Evolutionary conservation across 257 asterid species (phyloP), one percentile per base, ranked within the genome.

Genomic region (Sherardia arvensis): DNA sequence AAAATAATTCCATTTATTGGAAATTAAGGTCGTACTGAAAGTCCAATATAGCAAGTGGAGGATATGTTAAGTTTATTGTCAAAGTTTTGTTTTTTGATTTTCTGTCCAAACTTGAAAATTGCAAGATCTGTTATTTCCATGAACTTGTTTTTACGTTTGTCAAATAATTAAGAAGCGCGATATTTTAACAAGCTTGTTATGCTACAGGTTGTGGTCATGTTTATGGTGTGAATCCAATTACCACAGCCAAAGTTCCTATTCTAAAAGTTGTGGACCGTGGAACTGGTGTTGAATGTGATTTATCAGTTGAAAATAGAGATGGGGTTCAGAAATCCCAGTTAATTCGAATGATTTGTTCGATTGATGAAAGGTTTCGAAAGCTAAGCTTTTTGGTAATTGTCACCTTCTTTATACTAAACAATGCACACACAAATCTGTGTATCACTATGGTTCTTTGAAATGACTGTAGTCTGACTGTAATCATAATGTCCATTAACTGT

Each of bases 231-330:
- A 80, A 74, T 78, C 93, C 95, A 23, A 72, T 91, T 69, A 84
- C 87, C 32, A 66, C 87, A n/a, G 96, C 98, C 59, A 91, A 77
- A 81, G 98, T 91, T 73, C 98, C 96, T 49, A 79, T 91, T 78
- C 77, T 91, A 60, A 91, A 91, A 80, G 91, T 89, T 71, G 81
- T 88, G 70, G 98, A 91, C 73, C 82, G 86, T 66, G 96, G 98
- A 80, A 88, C 98, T 69, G 92, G 91, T 65, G 86, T 91, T 64
- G 94, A 88, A 75, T 91, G 98, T 83, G 98, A 91, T 86, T 79
- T 91, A 71, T 91, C 98, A 36, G 83, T 91, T 76, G 98, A 87
- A 82, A 91, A 88, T 74, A 75, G 87, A 80, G 98, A 91, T 65
- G 96, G 98, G 49, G 83, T 91, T 71, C 71, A 77, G 78, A 91